A percentile compares a stretch with the other conserved stretches of the same genome.
These are phyloP conservation scores for Chenopodium album DNA, from an alignment of 148 eudicot genomes.

Conservation along the genomic window DNA sequence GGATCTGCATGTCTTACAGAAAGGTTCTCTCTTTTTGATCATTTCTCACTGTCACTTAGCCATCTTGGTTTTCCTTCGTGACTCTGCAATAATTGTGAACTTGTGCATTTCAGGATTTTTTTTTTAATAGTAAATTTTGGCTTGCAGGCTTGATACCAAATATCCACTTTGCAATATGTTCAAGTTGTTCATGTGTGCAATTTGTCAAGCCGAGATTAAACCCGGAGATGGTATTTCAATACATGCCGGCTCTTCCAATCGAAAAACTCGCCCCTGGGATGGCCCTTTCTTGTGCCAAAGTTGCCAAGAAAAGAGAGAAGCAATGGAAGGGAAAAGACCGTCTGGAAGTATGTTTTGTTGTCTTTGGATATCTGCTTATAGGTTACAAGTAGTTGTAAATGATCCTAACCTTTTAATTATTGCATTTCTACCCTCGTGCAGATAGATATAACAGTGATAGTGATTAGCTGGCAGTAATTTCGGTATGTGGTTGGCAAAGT, in stretches of 20 bases:
- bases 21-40: constrained; percentile 43
- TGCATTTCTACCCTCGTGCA: constrained; percentile 33
- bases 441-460: constrained; percentile 82
- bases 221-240: constrained; percentile 95
- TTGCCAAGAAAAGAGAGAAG: constrained; percentile 94
- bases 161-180: constrained; percentile 97
- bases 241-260: constrained; percentile 51
- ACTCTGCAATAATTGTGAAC: neutral
- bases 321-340: constrained; percentile 97
- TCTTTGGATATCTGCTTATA: neutral
- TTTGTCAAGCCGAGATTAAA: constrained; percentile 90
- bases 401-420: constrained; percentile 11
- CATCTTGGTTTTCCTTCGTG: neutral
- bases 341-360: constrained; percentile 62
- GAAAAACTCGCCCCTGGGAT: constrained; percentile 88
- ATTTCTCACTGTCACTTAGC: neutral
- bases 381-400: neutral
- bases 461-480: constrained; percentile 44
- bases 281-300: constrained; percentile 92
- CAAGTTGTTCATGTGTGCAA: constrained; percentile 92
- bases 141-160: constrained; percentile 78
- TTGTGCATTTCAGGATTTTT: neutral
- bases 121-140: neutral
- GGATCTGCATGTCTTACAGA: constrained; percentile 90
- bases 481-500: neutral